Base-by-base conservation (phyloP, 768 basidiomycete genomes). In the Termitomyces sp. region DNA sequence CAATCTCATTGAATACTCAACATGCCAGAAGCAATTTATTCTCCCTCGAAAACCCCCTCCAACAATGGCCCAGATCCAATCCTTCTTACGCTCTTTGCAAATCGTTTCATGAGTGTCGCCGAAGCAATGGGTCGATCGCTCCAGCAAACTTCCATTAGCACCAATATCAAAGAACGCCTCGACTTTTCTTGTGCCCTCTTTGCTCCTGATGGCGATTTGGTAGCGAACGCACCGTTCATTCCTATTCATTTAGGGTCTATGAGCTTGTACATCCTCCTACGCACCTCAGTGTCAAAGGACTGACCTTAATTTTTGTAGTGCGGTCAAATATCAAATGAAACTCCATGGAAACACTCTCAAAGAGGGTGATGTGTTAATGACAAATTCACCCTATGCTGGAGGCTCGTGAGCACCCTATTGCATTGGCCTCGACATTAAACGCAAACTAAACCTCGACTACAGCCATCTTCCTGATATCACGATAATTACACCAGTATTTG, bases 101-200 rank as follows among this genome's bases (percentile, higher is more conserved):
- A 97, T 64, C 89, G 95, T 41, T 95, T 98, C 74, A 98, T 98
- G 95, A 91, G 91, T 63, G 91, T 98, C 18, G 94, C 94, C 9
- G 94, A 96, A 67, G 94, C 94, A 10, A 97, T 96, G 94, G 94
- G 94, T 10, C 78, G 90, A 46, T 90, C 90, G 0, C 74, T 95
- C 22, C 91, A 89, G 68, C 90, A 95, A 68, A 95, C 94, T 0
- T 85, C 93, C 3, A 94, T 94, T 63, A 87, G 88, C 65, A 94
- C 93, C 15, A 95, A 98, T 65, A 96, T 96, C 78, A 96, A 95
- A 71, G 95, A 97, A 69, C 82, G 95, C 3, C 82, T 97, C 43
- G 95, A 97, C 70, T 97, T 91, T 68, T 93, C 90, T 10, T 98
- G 95, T 70, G 95, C 95, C 2, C 75, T 98, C 35, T 98, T 98